Conservation (phyloP, 2,329 filamentous ascomycete species). For the Hypoxylon rubiginosum region DNA sequence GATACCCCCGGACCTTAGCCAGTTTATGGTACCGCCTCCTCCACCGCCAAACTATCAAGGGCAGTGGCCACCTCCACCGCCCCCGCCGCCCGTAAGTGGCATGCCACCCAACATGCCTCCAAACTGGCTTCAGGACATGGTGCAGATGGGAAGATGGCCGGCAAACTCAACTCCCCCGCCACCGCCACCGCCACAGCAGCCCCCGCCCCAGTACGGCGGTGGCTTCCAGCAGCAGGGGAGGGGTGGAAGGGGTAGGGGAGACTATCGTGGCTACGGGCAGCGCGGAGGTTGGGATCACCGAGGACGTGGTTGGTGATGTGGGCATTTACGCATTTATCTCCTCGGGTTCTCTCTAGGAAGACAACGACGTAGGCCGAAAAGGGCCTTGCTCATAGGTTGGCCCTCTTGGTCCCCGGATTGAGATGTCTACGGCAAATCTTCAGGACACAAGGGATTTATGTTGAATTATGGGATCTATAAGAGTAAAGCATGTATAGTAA, state of each 20-base stretch:
- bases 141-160: conserved; percentile 37
- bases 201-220: conserved; percentile 37
- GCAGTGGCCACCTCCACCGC: conserved; percentile 45
- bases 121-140: conserved; percentile 46
- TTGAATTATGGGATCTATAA: background rate
- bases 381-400: background rate
- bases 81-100: conserved; percentile 41
- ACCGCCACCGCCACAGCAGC: conserved; percentile 41
- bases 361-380: background rate
- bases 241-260: conserved; percentile 47
- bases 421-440: background rate
- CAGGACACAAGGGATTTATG: background rate
- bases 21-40: conserved; percentile 47
- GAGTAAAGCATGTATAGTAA: background rate
- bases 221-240: conserved; percentile 48
- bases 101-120: conserved; percentile 42
- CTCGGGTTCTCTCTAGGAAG: background rate
- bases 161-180: conserved; percentile 45
- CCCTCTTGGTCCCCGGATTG: background rate
- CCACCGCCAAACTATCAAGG: conserved; percentile 43
- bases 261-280: conserved; percentile 50
- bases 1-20: conserved; percentile 42
- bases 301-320: conserved; percentile 46
- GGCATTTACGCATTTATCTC: background rate
- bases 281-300: conserved; percentile 48